Percentiles rank a stretch among this genome's conserved stretches.
Evolutionary conservation across 495 filamentous ascomycete species (phyloP).

Genomic region (Recurvomyces mirabilis): DNA sequence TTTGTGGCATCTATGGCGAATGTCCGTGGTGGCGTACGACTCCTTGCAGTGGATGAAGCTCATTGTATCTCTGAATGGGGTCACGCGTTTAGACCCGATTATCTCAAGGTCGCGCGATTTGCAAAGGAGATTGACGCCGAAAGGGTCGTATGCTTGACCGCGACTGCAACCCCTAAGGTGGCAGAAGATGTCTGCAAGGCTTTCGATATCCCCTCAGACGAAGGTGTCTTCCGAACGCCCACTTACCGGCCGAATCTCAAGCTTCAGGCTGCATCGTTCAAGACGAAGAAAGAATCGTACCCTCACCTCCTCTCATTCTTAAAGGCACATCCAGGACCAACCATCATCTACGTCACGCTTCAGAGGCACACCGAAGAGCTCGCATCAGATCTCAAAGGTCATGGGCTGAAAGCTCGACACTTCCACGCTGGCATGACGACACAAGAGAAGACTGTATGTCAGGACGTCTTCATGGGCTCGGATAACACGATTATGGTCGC

Average conservation of each 20-base stretch:
- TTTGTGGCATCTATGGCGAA: slow-evolving; percentile 57
- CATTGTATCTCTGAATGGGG: slow-evolving; percentile 99
- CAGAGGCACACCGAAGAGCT: slow-evolving; percentile 67
- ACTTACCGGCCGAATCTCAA: slow-evolving; percentile 64
- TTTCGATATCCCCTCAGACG: slow-evolving; percentile 57
- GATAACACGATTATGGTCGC: slow-evolving; percentile 79
- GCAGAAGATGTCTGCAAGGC: slow-evolving; percentile 80
- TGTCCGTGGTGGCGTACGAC: slow-evolving; percentile 43
- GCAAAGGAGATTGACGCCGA: slow-evolving; percentile 45
- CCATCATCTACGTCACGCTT: slow-evolving; percentile 78
- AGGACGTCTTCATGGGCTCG: slow-evolving; percentile 70
- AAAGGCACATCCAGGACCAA: slow-evolving; percentile 37
- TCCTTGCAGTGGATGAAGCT: slow-evolving; percentile 84
- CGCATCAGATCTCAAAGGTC: slow-evolving; percentile 50
- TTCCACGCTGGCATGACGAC: slow-evolving; percentile 73
- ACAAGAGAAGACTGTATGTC: slow-evolving; percentile 50
- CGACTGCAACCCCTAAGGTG: slow-evolving; percentile 89
- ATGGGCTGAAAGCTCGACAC: slow-evolving; percentile 61
- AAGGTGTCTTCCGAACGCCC: slow-evolving; percentile 44
- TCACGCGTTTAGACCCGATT: slow-evolving; percentile 94
- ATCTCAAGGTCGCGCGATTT: slow-evolving; percentile 66
- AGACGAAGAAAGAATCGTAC: slow-evolving; percentile 49
- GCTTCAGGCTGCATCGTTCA: slow-evolving; percentile 61
- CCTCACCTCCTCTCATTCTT: slow-evolving; percentile 45
- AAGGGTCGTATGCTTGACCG: slow-evolving; percentile 77